Base-by-base conservation (phyloP, 306 rosid species). In the Nissolia schottii region DNA sequence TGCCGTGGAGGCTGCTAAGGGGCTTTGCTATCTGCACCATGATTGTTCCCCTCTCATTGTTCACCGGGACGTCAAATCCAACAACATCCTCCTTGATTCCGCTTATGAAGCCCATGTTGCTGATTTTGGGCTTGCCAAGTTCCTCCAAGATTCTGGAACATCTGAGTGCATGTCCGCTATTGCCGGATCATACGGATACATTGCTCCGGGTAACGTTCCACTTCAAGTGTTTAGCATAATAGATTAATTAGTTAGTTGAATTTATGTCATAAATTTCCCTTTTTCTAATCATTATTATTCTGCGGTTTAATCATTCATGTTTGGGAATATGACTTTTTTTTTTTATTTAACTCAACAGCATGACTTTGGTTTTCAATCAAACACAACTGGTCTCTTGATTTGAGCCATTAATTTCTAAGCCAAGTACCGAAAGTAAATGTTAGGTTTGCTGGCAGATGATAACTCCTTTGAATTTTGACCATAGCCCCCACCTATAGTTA, bases 141-240 rank as follows among this genome's bases (percentile, higher is more conserved):
- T 93, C 76, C 86, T 93, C 48, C 98, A 93, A 82, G 98, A 93
- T 74, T 93, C 98, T 1, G 98, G 98, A 41, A 91, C 98, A 24
- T 93, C 98, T 3, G 98, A 93, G 66, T 93, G 97, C 87, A 93
- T 93, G 98, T 93, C 98, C 18, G 98, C 96, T 23, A 93, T 93
- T 81, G 98, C 98, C 40, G 98, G 98, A 60, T 93, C 98, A 45
- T 93, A 93, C 49, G 98, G 98, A 78, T 93, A 93, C 84, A 93
- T 91, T 50, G 98, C 98, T 40, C 98, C 98, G 76, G 98, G 98
- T 93, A 87, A 18, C 2, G 9, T 58, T 81, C 72, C 64, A 23
- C 25, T 60, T 78, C 55, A 25, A 34, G n/a, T n/a, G n/a, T n/a
- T n/a, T n/a, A 43, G 1, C 2, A 43, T 71, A 49, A 70, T 56